Conservation (phyloP, 179 eudicot genomes). For the Sideroxylon spinosum region DNA sequence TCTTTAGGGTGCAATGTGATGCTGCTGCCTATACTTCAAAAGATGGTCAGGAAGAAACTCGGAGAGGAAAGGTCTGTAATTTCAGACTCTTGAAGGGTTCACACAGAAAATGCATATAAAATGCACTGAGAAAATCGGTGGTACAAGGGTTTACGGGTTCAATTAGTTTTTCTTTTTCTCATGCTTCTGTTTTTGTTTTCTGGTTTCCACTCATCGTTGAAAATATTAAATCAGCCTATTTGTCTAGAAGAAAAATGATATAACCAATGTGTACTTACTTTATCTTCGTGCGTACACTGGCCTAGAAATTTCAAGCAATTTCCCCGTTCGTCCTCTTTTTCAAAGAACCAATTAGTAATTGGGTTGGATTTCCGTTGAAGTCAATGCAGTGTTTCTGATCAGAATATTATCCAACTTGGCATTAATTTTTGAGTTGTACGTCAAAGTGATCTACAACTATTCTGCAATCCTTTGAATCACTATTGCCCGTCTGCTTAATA, state of each 20-base stretch:
- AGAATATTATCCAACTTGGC: not conserved
- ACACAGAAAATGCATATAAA: too few species aligned
- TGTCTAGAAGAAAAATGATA: not conserved
- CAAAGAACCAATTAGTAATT: not conserved
- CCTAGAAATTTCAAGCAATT: not conserved
- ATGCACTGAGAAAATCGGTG: too few species aligned
- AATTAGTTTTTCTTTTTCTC: not conserved
- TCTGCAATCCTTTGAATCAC: not conserved
- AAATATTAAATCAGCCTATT: constrained; percentile 5
- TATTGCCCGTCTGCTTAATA: not conserved
- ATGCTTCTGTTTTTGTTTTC: not conserved
- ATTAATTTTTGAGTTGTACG: not conserved
- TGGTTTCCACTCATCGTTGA: not conserved
- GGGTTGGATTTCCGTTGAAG: not conserved
- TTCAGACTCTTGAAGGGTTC: too few species aligned
- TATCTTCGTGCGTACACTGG: not conserved
- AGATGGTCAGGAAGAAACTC: too few species aligned
- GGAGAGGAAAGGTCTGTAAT: too few species aligned
- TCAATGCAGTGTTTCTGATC: not conserved
- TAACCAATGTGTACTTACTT: not conserved
- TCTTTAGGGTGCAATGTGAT: too few species aligned
- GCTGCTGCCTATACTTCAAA: too few species aligned
- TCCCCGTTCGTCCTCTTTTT: not conserved
- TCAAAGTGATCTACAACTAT: not conserved
- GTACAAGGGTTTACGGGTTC: not conserved